A percentile compares a stretch with the other conserved stretches of the same genome.
Conservation (phyloP, 257 asterid genomes). For the Asclepias syriaca region DNA sequence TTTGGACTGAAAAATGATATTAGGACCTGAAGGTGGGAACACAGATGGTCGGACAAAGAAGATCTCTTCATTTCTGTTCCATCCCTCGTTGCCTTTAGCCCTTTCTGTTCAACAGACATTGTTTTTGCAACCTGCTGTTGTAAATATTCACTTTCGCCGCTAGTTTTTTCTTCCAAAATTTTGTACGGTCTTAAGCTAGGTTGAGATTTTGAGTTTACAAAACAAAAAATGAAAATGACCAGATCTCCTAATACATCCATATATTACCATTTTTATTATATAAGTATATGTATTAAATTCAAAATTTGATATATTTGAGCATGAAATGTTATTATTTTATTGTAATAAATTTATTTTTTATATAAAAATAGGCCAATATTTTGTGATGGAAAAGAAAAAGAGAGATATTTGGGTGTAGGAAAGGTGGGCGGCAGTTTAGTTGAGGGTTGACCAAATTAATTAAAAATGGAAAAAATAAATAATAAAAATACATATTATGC, state of each 20-base stretch:
- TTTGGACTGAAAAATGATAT: constrained; percentile 10
- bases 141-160: constrained; percentile 91
- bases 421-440: not conserved
- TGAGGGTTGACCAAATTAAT: not conserved
- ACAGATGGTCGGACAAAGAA: constrained; percentile 64
- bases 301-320: no score
- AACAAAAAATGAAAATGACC: not conserved
- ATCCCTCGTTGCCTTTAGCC: constrained; percentile 82
- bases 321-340: no score
- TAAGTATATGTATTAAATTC: no score
- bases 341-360: no score
- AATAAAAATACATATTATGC: not conserved
- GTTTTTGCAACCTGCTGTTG: constrained; percentile 82
- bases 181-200: not conserved
- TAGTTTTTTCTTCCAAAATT: constrained; percentile 19
- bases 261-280: not conserved
- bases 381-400: no score
- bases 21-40: constrained; percentile 86
- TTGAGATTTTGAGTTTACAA: not conserved
- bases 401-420: not conserved
- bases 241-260: not conserved
- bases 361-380: no score
- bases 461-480: not conserved
- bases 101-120: constrained; percentile 88
- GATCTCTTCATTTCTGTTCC: constrained; percentile 85